phyloP scores from a whole-genome alignment of 208 protist species.

The Crithidia sp. region DNA sequence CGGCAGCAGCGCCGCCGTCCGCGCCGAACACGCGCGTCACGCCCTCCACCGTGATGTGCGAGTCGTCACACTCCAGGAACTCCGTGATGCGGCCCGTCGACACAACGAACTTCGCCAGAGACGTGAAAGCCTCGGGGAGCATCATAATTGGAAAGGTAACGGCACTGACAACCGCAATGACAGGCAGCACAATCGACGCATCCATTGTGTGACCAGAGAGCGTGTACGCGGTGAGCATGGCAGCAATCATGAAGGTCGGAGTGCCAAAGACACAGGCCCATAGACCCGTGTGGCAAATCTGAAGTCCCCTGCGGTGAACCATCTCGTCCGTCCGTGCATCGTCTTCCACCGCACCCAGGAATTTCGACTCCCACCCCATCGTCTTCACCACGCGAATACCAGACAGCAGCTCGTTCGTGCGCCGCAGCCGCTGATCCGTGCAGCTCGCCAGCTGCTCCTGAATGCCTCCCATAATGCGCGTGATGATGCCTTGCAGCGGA shows the following conservation, averaged over 20 bases:
- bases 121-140: slow-evolving; percentile 65
- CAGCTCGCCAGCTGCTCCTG: slow-evolving; percentile 28
- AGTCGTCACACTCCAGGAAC: slow-evolving; percentile 72
- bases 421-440: slow-evolving; percentile 88
- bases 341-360: slow-evolving; percentile 43
- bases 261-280: slow-evolving; percentile 52
- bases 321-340: slow-evolving; percentile 53
- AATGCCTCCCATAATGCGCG: slow-evolving; percentile 29
- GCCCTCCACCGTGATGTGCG: slow-evolving; percentile 20
- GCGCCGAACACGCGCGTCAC: slow-evolving; percentile 4
- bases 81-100: slow-evolving; percentile 67
- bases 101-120: slow-evolving; percentile 67
- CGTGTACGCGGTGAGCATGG: slow-evolving; percentile 52
- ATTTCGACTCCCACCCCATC: slow-evolving; percentile 89
- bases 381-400: slow-evolving; percentile 94
- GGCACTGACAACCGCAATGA: slow-evolving; percentile 77
- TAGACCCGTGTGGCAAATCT: slow-evolving; percentile 28
- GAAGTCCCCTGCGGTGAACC: slow-evolving; percentile 24
- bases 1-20: background rate
- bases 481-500: slow-evolving; percentile 67
- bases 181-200: slow-evolving; percentile 79
- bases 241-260: slow-evolving; percentile 51
- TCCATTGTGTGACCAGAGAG: slow-evolving; percentile 55
- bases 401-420: slow-evolving; percentile 90
- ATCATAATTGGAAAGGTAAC: slow-evolving; percentile 81